Base-by-base conservation (phyloP, 139 green algal genomes). In the Auxenochlorella protothecoides region DNA sequence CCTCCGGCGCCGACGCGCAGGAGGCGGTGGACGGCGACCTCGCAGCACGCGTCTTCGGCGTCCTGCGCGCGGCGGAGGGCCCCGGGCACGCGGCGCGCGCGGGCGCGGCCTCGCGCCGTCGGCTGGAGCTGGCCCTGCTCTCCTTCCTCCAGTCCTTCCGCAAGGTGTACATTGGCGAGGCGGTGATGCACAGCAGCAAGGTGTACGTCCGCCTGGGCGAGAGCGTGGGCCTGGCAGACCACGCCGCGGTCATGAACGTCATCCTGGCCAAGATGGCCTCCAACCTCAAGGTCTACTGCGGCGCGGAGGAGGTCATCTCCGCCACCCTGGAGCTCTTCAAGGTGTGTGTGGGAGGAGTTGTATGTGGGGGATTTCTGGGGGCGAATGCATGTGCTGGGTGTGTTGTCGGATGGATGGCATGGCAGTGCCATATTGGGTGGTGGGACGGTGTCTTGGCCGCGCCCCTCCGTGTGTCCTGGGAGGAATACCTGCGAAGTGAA, bases 121-220 rank as follows among this genome's bases (percentile, higher is more conserved):
- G 94, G 15, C 78, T 99, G 63, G 94, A 98, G 78, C 74, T 90
- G 6, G 90, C 93, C 0, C 57, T 98, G 3, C 79, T 98, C 7
- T 78, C 82, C 61, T 97, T 99, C 78, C 96, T 98, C 78, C 93
- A 98, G 76, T 89, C 83, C 78, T 99, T 98, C 82, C 79, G 94
- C 3, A 96, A 92, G 72, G 90, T 96, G 15, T 99, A 98, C 79
- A 87, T 99, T 3, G 94, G 92, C 4, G 93, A 97, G 80, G 85
- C 93, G 82, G 89, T 91, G 68, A 95, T 98, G 87, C 93, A 98
- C 79, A 90, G 84, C 79, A 91, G 80, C 83, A 97, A 96, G 81
- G 93, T 98, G 72, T 98, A 97, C 79, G 77, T 73, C 3, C 74
- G 84, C 51, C 85, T 98, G 63, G 75, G 66, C 2, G 92, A 97